Conservation (phyloP, 371 early-diverging fungal genomes). For the Mucor mucedo region DNA sequence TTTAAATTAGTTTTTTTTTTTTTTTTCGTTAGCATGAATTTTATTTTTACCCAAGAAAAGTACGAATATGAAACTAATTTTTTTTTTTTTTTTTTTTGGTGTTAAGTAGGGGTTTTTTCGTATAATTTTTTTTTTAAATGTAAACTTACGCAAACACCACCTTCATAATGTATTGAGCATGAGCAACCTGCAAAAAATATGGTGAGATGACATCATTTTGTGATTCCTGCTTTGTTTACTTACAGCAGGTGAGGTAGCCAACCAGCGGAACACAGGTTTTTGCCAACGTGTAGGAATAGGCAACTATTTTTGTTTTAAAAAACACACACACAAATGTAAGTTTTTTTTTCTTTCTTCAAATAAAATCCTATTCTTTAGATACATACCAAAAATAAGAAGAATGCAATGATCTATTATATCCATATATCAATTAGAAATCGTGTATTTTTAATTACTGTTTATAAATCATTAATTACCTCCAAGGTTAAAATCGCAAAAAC, state of each 20-base stretch:
- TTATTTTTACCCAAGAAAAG: conserved; percentile 59
- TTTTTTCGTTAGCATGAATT: neutral
- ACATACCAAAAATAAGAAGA: conserved; percentile 49
- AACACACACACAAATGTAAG: neutral
- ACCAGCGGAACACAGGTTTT: conserved; percentile 55
- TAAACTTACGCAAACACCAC: conserved; percentile 59
- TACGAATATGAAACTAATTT: conserved; percentile 56
- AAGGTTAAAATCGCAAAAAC: conserved; percentile 43
- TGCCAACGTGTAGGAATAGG: conserved; percentile 61
- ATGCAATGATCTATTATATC: conserved; percentile 45
- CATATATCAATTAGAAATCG: neutral
- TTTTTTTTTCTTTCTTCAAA: neutral
- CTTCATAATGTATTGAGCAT: conserved; percentile 53
- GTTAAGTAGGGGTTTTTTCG: neutral
- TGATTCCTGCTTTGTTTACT: neutral
- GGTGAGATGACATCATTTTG: neutral
- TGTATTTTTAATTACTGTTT: too few relatives aligned
- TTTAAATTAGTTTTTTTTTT: neutral
- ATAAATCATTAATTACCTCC: conserved; percentile 37
- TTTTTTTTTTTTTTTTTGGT: neutral
- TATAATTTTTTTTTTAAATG: neutral
- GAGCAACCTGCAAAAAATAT: conserved; percentile 38
- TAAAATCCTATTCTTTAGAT: too few relatives aligned
- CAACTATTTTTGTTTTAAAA: conserved; percentile 30
- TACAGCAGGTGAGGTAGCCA: conserved; percentile 50